phyloP scores from a whole-genome alignment of 257 asterid genomes.

The Apocynum venetum region DNA sequence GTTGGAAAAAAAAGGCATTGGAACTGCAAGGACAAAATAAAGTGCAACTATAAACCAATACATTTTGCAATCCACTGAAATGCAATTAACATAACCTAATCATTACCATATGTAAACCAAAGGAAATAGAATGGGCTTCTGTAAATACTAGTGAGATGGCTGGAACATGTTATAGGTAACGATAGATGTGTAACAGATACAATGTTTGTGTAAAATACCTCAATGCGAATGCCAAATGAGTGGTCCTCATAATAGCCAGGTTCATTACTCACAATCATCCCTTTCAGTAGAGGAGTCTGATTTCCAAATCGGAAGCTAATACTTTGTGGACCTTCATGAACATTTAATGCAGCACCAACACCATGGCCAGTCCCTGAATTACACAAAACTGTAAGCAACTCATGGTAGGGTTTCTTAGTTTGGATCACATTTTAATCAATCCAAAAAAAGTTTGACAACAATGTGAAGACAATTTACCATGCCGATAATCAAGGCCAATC shows the following conservation, averaged over 20 bases:
- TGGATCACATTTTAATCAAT: not conserved
- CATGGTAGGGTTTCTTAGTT: constrained; percentile 10
- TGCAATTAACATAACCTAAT: not conserved
- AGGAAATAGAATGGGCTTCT: constrained; percentile 2
- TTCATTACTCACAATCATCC: constrained; percentile 98
- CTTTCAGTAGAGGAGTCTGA: constrained; percentile 80
- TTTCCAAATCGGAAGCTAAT: constrained; percentile 96
- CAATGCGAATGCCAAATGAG: constrained; percentile 93
- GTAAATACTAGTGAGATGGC: not conserved
- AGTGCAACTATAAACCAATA: not conserved
- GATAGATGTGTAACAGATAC: not conserved
- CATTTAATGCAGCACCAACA: constrained; percentile 98
- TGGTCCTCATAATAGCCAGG: constrained; percentile 99
- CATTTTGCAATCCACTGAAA: not conserved
- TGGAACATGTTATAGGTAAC: not conserved
- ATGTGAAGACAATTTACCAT: constrained; percentile 49
- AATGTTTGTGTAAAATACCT: constrained; percentile 39
- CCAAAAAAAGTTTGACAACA: not conserved
- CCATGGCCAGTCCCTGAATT: constrained; percentile 95
- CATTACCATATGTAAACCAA: not conserved
- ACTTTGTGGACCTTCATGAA: constrained; percentile 99
- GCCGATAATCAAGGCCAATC: constrained; percentile 97
- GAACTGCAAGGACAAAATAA: not conserved
- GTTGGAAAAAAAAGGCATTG: not conserved
- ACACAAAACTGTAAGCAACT: constrained; percentile 5